These are phyloP conservation scores for Physcomitrellopsis africana DNA, from an alignment of 225 moss, liverwort and hornwort genomes.

Conservation along the genomic window DNA sequence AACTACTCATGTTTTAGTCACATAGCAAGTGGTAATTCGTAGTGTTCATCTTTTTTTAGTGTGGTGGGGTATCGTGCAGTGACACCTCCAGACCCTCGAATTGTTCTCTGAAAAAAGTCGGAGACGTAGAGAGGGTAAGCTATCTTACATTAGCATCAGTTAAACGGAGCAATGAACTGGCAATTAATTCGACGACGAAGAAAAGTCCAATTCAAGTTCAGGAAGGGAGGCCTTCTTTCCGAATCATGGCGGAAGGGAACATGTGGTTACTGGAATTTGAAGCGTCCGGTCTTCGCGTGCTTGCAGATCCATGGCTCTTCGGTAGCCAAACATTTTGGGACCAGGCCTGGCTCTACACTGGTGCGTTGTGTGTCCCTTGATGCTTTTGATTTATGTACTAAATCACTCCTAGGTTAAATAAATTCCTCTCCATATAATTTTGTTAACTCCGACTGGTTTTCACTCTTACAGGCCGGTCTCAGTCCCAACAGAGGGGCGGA, in stretches of 20 bases:
- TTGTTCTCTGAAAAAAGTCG: not conserved
- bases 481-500: slow-evolving; percentile 39
- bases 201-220: not conserved
- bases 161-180: slow-evolving; percentile 4
- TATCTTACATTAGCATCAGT: not conserved
- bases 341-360: slow-evolving; percentile 50
- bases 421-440: not conserved
- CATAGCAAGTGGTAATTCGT: not conserved
- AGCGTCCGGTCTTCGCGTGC: slow-evolving; percentile 49
- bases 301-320: slow-evolving; percentile 61
- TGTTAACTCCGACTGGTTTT: slow-evolving; percentile 19
- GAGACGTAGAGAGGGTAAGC: not conserved
- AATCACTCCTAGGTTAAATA: not conserved
- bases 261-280: slow-evolving; percentile 58
- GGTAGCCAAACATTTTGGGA: slow-evolving; percentile 50
- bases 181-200: not conserved
- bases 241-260: slow-evolving; percentile 62
- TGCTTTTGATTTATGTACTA: not conserved
- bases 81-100: slow-evolving; percentile 20
- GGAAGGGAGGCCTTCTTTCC: slow-evolving; percentile 38
- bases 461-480: slow-evolving; percentile 43
- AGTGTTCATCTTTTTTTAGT: not conserved
- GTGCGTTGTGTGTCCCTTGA: slow-evolving; percentile 8
- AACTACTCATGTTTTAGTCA: not conserved
- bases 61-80: slow-evolving; percentile 23